A percentile compares a stretch with the other conserved stretches of the same genome.
phyloP scores from a whole-genome alignment of 2,329 filamentous ascomycete species.

The Cucurbitaria berberidis region DNA sequence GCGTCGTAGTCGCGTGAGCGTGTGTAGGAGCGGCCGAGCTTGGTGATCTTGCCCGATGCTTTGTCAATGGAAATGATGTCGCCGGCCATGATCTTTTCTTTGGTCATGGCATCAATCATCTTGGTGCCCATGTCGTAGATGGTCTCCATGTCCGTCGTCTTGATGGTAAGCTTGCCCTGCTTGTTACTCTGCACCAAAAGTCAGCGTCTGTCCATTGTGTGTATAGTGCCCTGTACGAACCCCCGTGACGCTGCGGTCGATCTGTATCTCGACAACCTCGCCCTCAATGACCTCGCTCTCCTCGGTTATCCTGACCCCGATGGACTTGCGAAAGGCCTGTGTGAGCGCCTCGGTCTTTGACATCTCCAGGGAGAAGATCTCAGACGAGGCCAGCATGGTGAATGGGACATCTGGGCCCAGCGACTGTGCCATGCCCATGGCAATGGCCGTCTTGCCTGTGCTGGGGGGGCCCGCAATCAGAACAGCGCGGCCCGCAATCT shows the following conservation, averaged over 20 bases:
- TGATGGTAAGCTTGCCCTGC: slow-evolving; percentile 98
- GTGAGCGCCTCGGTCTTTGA: slow-evolving; percentile 98
- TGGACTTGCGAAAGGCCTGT: slow-evolving; percentile 98
- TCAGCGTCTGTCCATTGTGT: slow-evolving; percentile 15
- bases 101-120: slow-evolving; percentile 99
- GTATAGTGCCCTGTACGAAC: slow-evolving; percentile 46
- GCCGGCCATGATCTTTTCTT: slow-evolving; percentile 97
- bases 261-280: slow-evolving; percentile 98
- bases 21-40: slow-evolving; percentile 92
- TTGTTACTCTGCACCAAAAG: slow-evolving; percentile 71
- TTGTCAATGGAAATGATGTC: slow-evolving; percentile 99
- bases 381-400: slow-evolving; percentile 91
- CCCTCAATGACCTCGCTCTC: slow-evolving; percentile 99
- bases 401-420: slow-evolving; percentile 94
- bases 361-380: slow-evolving; percentile 99
- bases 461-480: slow-evolving; percentile 94
- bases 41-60: slow-evolving; percentile 96
- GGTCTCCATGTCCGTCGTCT: slow-evolving; percentile 99
- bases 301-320: slow-evolving; percentile 97
- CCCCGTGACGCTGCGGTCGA: slow-evolving; percentile 94
- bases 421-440: slow-evolving; percentile 98
- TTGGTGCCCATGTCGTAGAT: slow-evolving; percentile 99
- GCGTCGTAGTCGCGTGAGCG: slow-evolving; percentile 97
- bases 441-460: slow-evolving; percentile 97
- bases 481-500: slow-evolving; percentile 94